Conservation (phyloP, 345 rosid genomes). For the Populus pruinosa region DNA sequence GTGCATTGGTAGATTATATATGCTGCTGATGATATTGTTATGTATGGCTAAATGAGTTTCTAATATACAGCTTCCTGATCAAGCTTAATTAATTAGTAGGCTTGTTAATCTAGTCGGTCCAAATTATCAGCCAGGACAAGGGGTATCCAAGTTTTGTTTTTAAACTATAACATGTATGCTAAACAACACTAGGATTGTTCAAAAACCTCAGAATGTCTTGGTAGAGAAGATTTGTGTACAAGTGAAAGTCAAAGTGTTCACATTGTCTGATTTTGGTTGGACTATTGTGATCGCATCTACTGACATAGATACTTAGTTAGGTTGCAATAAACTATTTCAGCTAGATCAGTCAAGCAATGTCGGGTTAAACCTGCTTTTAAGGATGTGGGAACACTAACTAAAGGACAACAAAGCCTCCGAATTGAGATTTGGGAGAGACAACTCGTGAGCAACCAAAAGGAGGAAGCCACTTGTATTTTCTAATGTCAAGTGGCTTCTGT, state of each 20-base stretch:
- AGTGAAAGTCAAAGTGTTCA: slow-evolving; percentile 53
- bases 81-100: not conserved
- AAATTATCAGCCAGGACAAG: slow-evolving; percentile 33
- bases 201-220: not conserved
- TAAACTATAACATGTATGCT: slow-evolving; percentile 16
- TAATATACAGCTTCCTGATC: not conserved
- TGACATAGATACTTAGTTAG: slow-evolving; percentile 45
- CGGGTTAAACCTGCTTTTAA: slow-evolving; percentile 43
- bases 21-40: not conserved
- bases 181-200: slow-evolving; percentile 31
- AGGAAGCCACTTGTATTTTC: slow-evolving; percentile 28
- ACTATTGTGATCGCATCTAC: slow-evolving; percentile 45
- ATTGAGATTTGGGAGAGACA: slow-evolving; percentile 37
- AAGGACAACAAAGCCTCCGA: slow-evolving; percentile 57
- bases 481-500: slow-evolving; percentile 38
- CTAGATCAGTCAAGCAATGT: slow-evolving; percentile 25
- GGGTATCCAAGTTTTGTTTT: slow-evolving; percentile 41
- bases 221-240: slow-evolving; percentile 14
- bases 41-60: not conserved
- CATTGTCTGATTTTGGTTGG: slow-evolving; percentile 49
- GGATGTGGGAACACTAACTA: slow-evolving; percentile 46
- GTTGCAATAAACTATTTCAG: slow-evolving; percentile 30
- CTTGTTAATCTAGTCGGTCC: slow-evolving; percentile 19
- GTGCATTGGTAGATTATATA: not conserved
- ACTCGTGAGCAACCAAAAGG: slow-evolving; percentile 43